phyloP scores from a whole-genome alignment of 139 green algal genomes.

The Dunaliella primolecta region DNA sequence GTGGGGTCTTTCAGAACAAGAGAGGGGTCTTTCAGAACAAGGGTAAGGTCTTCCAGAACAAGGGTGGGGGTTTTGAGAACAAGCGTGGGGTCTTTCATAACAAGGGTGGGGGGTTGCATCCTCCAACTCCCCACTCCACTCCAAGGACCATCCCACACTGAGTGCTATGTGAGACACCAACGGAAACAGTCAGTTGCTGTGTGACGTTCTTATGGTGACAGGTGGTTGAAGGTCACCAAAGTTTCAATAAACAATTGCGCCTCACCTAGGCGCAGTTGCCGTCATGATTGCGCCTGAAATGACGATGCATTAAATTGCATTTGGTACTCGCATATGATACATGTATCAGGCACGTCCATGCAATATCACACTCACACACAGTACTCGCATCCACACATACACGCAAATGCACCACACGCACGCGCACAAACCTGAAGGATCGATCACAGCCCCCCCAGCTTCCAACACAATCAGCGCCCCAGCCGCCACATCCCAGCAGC shows the following conservation, averaged over 20 bases:
- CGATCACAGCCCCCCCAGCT: conserved; percentile 78
- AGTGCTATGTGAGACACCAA: too few species aligned
- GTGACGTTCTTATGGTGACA: not conserved
- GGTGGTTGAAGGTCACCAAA: not conserved
- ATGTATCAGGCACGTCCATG: not conserved
- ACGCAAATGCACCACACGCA: not conserved
- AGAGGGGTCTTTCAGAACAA: too few species aligned
- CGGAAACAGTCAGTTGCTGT: too few species aligned
- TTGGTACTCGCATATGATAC: not conserved
- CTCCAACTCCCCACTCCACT: too few species aligned
- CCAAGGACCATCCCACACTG: too few species aligned
- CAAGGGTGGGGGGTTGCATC: too few species aligned
- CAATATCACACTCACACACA: not conserved
- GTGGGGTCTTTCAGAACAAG: too few species aligned
- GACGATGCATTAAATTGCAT: too few species aligned
- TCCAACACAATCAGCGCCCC: conserved; percentile 52
- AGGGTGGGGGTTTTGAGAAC: too few species aligned
- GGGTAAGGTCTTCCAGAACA: too few species aligned
- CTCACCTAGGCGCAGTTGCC: not conserved
- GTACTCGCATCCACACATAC: not conserved
- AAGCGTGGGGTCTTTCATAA: too few species aligned
- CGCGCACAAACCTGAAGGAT: conserved; percentile 60
- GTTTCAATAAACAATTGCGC: not conserved
- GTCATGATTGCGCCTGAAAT: too few species aligned
- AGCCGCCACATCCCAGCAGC: conserved; percentile 77